Conservation (phyloP, 345 rosid species). For the Citrus reticulata region DNA sequence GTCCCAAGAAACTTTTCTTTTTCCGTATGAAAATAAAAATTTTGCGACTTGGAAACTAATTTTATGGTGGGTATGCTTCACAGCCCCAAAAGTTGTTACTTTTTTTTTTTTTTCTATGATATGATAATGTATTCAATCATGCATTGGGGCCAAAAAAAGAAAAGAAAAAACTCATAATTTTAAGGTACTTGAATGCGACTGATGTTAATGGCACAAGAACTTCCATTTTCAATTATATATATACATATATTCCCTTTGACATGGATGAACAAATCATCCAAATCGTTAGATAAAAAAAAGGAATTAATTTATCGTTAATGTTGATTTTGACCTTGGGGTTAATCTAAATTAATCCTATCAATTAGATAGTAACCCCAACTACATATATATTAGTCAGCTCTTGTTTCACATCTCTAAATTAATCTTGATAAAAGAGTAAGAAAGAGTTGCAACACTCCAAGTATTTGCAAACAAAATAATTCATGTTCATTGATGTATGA, state of each 20-base stretch:
- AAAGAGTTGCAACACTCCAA: neutral
- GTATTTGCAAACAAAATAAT: too few relatives aligned
- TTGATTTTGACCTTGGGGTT: neutral
- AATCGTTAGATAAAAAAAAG: neutral
- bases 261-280: neutral
- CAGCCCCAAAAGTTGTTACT: constrained; percentile 6
- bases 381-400: neutral
- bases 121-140: constrained; percentile 26
- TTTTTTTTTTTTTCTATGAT: neutral
- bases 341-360: neutral
- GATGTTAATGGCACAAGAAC: constrained; percentile 13
- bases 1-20: neutral
- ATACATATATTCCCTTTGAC: neutral
- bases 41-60: neutral
- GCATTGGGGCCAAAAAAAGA: neutral
- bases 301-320: too few relatives aligned
- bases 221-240: neutral
- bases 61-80: constrained; percentile 16
- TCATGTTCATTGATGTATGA: neutral
- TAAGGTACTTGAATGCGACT: constrained; percentile 30
- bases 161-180: constrained; percentile 7
- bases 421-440: neutral
- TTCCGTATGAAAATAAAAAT: neutral
- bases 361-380: neutral
- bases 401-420: neutral